A percentile compares a stretch with the other conserved stretches of the same genome.
Evolutionary conservation across 306 rosid species (phyloP).

Genomic region (Senna siamea): DNA sequence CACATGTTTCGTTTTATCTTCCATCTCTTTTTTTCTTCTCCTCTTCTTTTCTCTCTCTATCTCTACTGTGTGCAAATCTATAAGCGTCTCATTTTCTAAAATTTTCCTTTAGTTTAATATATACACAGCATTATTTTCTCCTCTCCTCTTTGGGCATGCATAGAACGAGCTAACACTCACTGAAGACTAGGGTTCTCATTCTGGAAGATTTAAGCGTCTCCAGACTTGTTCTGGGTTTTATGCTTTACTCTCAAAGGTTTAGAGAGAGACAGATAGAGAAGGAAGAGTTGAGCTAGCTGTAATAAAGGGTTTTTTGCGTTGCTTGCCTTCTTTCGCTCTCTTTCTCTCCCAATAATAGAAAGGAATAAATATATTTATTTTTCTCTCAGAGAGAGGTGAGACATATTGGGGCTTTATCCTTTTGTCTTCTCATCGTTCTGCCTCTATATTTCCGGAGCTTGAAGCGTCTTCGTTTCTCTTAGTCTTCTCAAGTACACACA

Average conservation of each 20-base stretch:
- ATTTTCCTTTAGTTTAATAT: background rate
- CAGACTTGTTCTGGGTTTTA: no score
- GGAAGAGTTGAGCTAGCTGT: conserved; percentile 35
- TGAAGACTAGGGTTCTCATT: conserved; percentile 68
- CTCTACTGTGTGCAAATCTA: conserved; percentile 43
- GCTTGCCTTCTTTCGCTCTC: conserved; percentile 74
- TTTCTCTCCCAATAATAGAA: conserved; percentile 48
- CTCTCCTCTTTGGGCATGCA: conserved; percentile 62
- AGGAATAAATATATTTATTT: conserved; percentile 24
- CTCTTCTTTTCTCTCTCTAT: conserved; percentile 7
- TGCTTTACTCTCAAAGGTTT: no score
- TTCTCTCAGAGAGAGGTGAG: conserved; percentile 53
- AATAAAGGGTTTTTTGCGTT: background rate
- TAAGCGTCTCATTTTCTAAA: conserved; percentile 31
- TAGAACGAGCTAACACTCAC: conserved; percentile 41
- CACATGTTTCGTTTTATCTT: conserved; percentile 77
- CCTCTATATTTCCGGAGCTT: conserved; percentile 11
- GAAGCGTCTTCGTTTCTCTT: conserved; percentile 16
- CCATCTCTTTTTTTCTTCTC: background rate
- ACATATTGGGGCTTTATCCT: conserved; percentile 56
- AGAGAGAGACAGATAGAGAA: conserved; percentile 16
- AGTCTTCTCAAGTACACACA: conserved; percentile 23
- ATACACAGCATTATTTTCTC: background rate
- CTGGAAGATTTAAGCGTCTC: no score
- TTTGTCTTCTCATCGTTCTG: conserved; percentile 63